Evolutionary conservation across 2,329 filamentous ascomycete genomes (phyloP), one percentile per base, ranked within the genome.

Genomic region (Bimuria novae-zelandiae): DNA sequence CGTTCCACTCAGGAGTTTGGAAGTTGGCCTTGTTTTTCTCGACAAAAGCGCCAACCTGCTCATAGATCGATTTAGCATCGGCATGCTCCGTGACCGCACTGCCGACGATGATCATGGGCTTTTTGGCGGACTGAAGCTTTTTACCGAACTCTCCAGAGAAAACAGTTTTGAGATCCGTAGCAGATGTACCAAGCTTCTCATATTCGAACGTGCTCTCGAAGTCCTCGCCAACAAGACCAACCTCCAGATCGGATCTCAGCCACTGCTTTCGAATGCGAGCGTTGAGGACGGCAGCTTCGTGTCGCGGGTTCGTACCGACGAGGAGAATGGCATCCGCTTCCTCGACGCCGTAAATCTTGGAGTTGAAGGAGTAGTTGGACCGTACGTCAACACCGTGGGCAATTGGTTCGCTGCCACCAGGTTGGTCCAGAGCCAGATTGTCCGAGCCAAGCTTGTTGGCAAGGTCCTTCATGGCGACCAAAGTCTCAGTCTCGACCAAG

Each of bases 221-320:
- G 33, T 87, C 79, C 79, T 97, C 89, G 60, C 94, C 94, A 63
- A 99, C 87, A 54, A 97, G 85, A 60, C 89, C 94, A 66, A 99
- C 86, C 75, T 97, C 89, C 21, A 99, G 85, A 65, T 97, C 92
- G 30, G 94, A 97, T 64, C 92, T 88, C 64, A 99, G 82, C 89
- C 93, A 99, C 76, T 97, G 92, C 82, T 99, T 99, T 69, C 94
- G 86, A 71, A 99, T 99, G 63, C 94, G 90, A 60, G 93, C 92
- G 71, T 99, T 99, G 39, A 99, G 84, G 42, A 94, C 91, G 51
- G 94, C 91, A 56, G 94, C 94, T 79, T 99, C 94, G 71, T 96
- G 91, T 63, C 94, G 87, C 35, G 94, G 89, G 80, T 99, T 99
- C 73, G 90, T 97, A 63, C 93, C 94, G 59, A 99, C 85, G 54